Conservation (phyloP, 371 early-diverging fungal genomes). For the Lichtheimia ramosa region DNA sequence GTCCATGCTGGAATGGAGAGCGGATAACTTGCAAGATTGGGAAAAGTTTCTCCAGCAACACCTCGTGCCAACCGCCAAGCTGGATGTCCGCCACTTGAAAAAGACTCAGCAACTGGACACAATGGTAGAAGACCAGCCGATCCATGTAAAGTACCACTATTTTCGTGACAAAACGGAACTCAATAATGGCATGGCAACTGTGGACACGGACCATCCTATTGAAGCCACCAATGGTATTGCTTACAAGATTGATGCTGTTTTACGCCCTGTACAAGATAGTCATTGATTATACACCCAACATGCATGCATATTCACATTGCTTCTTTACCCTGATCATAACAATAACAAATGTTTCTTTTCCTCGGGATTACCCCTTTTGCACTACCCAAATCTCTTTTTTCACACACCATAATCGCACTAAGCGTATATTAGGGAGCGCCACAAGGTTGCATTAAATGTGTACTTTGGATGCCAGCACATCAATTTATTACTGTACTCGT, state of each 20-base stretch:
- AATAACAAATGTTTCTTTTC: background rate
- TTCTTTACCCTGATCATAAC: too few species aligned
- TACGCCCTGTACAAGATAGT: slow-evolving; percentile 16
- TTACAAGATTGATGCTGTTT: slow-evolving; percentile 40
- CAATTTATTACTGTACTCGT: background rate
- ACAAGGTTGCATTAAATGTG: background rate
- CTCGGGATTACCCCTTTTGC: background rate
- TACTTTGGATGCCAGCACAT: background rate
- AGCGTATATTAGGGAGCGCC: background rate
- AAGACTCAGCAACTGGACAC: slow-evolving; percentile 22
- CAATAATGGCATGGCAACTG: slow-evolving; percentile 26
- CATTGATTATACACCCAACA: too few species aligned
- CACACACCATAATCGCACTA: slow-evolving; percentile 1
- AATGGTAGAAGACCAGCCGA: slow-evolving; percentile 16
- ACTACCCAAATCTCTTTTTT: background rate
- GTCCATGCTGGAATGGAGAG: slow-evolving; percentile 14
- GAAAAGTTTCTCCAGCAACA: slow-evolving; percentile 37
- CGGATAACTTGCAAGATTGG: slow-evolving; percentile 12
- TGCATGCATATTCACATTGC: too few species aligned
- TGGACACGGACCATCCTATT: slow-evolving; percentile 30
- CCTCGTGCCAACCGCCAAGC: slow-evolving; percentile 30
- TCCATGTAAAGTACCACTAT: slow-evolving; percentile 32
- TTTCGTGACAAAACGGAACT: slow-evolving; percentile 22
- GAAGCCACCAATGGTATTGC: slow-evolving; percentile 47
- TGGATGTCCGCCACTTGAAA: slow-evolving; percentile 18